Percentiles rank a stretch among this genome's conserved stretches.
phyloP scores from a whole-genome alignment of 2,329 filamentous ascomycete species.

The Verticillium alfalfae region DNA sequence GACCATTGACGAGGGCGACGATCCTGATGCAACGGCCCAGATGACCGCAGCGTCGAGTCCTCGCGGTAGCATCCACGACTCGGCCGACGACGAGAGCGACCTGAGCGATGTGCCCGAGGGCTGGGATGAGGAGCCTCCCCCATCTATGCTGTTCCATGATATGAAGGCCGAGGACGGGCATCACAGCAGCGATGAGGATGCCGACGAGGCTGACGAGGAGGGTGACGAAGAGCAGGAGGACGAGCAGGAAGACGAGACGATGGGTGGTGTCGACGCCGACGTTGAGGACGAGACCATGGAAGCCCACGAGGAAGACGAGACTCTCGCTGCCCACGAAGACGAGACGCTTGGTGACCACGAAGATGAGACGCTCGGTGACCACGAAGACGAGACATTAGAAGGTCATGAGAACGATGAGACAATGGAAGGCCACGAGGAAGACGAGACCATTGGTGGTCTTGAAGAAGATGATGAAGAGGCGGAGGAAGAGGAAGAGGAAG shows the following conservation, averaged over 20 bases:
- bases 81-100: conserved; percentile 64
- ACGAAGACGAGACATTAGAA: background rate
- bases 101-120: conserved; percentile 58
- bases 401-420: background rate
- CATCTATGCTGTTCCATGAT: conserved; percentile 47
- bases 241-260: conserved; percentile 8
- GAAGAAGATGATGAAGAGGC: conserved; percentile 3
- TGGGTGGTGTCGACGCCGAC: conserved; percentile 2
- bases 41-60: conserved; percentile 38
- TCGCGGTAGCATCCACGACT: conserved; percentile 57
- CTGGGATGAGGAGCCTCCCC: conserved; percentile 52
- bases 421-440: conserved; percentile 1
- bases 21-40: conserved; percentile 16
- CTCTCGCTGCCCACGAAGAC: no score
- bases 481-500: background rate
- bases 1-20: conserved; percentile 19
- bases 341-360: conserved; percentile 4
- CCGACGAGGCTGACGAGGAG: conserved; percentile 2
- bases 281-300: conserved; percentile 18
- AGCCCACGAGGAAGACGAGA: conserved; percentile 16
- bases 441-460: background rate
- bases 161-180: conserved; percentile 17
- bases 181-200: conserved; percentile 5
- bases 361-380: conserved; percentile 5
- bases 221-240: conserved; percentile 19